A percentile compares a stretch with the other conserved stretches of the same genome.
Conservation (phyloP, 2,329 filamentous ascomycete genomes). For the Colletotrichum sp. region DNA sequence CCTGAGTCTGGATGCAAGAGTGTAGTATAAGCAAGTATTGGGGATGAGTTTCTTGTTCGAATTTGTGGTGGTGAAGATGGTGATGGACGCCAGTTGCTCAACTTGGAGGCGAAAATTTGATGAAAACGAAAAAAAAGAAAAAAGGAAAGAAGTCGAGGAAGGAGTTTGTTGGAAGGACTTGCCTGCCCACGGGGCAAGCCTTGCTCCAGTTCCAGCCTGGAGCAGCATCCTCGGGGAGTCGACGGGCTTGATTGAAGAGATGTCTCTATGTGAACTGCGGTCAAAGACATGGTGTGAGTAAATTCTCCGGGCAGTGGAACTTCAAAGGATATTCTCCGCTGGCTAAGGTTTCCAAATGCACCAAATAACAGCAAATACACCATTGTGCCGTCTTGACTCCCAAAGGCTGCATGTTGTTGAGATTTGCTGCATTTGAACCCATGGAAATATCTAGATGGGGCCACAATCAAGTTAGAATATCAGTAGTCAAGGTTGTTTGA, state of each 20-base stretch:
- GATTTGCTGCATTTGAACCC: neutral
- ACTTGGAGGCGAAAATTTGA: neutral
- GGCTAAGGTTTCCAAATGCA: neutral
- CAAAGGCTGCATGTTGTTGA: neutral
- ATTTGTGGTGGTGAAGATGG: neutral
- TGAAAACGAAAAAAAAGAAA: neutral
- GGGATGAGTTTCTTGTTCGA: neutral
- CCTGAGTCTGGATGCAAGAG: neutral
- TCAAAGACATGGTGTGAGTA: neutral
- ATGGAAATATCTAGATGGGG: neutral
- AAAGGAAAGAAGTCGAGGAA: neutral
- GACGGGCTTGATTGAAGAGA: neutral
- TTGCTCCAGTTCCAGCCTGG: neutral
- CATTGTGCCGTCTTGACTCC: neutral
- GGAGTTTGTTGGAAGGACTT: neutral
- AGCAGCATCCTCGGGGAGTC: neutral
- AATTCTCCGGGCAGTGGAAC: rapidly evolving
- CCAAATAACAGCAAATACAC: rapidly evolving
- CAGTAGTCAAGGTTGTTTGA: neutral
- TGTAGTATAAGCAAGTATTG: rapidly evolving
- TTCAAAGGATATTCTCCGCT: rapidly evolving
- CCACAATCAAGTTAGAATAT: neutral
- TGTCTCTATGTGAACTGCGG: neutral
- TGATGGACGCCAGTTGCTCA: neutral
- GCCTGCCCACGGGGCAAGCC: neutral